A percentile compares a stretch with the other conserved stretches of the same genome.
These are phyloP conservation scores for Stereum hirsutum DNA, from an alignment of 1,284 basidiomycete genomes.

Conservation along the genomic window DNA sequence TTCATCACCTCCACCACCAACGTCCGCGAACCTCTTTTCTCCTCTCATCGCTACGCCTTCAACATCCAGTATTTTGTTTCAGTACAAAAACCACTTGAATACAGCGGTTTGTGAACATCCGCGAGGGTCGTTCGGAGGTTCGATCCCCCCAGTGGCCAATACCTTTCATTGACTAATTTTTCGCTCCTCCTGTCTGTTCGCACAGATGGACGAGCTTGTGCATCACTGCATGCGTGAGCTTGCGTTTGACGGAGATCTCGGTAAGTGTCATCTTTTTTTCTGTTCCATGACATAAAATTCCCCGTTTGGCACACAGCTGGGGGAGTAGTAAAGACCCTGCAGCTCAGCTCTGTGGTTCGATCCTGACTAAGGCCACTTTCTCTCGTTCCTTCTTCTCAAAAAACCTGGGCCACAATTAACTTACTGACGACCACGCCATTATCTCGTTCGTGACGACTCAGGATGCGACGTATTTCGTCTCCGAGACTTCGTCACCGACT, in stretches of 20 bases:
- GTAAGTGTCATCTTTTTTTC: conserved; percentile 30
- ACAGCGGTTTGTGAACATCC: too few species aligned
- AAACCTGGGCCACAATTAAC: too few species aligned
- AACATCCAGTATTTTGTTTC: too few species aligned
- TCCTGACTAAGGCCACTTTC: too few species aligned
- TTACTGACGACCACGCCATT: neutral
- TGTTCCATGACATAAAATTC: conserved; percentile 54
- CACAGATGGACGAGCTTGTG: conserved; percentile 63
- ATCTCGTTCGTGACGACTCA: too few species aligned
- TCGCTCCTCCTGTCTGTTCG: neutral
- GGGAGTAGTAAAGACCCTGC: neutral
- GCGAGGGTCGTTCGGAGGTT: conserved; percentile 6
- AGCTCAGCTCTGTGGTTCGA: conserved; percentile 28
- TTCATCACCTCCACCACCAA: too few species aligned
- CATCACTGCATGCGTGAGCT: conserved; percentile 69
- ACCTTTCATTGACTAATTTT: neutral
- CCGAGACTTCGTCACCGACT: conserved; percentile 56
- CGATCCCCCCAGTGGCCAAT: conserved; percentile 8
- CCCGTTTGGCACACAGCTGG: conserved; percentile 23
- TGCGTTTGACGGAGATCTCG: conserved; percentile 76
- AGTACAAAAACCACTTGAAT: too few species aligned
- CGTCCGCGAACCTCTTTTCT: too few species aligned
- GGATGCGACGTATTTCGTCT: conserved; percentile 67
- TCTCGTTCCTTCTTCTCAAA: conserved; percentile 7
- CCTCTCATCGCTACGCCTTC: too few species aligned